These are phyloP conservation scores for Thuja plicata DNA, from an alignment of 83 land plant genomes.

Conservation along the genomic window DNA sequence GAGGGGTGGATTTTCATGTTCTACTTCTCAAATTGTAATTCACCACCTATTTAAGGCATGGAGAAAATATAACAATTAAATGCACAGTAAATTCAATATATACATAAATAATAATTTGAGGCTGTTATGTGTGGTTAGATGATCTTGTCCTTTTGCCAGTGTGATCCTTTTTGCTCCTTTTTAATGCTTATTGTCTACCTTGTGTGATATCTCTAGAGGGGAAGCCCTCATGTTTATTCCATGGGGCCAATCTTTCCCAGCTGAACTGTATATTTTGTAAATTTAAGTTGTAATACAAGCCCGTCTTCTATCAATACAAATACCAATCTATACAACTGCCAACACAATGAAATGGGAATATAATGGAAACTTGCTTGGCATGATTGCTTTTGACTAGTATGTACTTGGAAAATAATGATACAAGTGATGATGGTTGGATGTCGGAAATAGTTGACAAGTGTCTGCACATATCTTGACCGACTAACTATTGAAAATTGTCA, in stretches of 20 bases:
- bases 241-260: not conserved
- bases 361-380: no score
- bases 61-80: not conserved
- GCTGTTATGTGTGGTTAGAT: not conserved
- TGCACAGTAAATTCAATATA: not conserved
- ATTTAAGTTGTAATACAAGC: not conserved
- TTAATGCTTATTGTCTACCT: not conserved
- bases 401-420: no score
- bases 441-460: no score
- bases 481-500: not conserved
- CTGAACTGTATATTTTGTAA: not conserved
- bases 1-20: not conserved
- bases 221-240: not conserved
- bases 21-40: not conserved
- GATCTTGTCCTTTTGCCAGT: not conserved
- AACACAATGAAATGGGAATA: not conserved
- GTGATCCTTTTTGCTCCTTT: not conserved
- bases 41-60: not conserved
- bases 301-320: not conserved
- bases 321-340: not conserved
- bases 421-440: no score
- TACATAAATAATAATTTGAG: not conserved
- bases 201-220: not conserved
- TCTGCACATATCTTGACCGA: no score
- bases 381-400: no score